Conservation (phyloP, 2,329 filamentous ascomycete species). For the Leptosphaerulina australis region DNA sequence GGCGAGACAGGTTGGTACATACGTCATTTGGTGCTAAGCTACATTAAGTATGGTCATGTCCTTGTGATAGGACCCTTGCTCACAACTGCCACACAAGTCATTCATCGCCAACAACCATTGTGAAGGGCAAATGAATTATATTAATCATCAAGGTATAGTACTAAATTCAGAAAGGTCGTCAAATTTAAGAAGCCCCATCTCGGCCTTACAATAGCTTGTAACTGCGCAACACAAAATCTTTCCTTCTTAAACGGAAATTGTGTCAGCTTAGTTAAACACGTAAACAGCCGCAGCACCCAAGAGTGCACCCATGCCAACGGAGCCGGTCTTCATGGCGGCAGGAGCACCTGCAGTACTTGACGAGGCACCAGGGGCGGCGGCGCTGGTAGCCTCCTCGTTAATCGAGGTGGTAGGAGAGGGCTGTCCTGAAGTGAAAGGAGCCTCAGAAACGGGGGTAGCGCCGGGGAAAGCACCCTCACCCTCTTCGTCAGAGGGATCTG, state of each 20-base stretch:
- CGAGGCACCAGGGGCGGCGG: conserved; percentile 28
- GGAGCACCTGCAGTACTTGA: conserved; percentile 27
- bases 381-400: conserved; percentile 42
- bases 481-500: conserved; percentile 52
- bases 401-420: conserved; percentile 53
- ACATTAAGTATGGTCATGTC: not conserved
- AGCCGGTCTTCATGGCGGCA: conserved; percentile 46
- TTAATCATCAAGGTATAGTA: conserved; percentile 5
- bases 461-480: conserved; percentile 60
- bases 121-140: not conserved
- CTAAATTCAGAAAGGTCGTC: not conserved
- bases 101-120: too few species aligned
- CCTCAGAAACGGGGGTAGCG: conserved; percentile 55
- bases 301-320: conserved; percentile 55
- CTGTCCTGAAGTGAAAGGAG: conserved; percentile 63
- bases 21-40: too few species aligned
- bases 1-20: not conserved
- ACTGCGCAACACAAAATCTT: not conserved
- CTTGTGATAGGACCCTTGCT: not conserved
- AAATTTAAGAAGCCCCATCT: not conserved
- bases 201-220: not conserved
- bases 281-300: conserved; percentile 54
- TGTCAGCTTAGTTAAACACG: conserved; percentile 23
- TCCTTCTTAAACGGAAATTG: not conserved
- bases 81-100: too few species aligned